A percentile compares a stretch with the other conserved stretches of the same genome.
Evolutionary conservation across 345 rosid genomes (phyloP).

Genomic region (Tarenaya hassleriana): DNA sequence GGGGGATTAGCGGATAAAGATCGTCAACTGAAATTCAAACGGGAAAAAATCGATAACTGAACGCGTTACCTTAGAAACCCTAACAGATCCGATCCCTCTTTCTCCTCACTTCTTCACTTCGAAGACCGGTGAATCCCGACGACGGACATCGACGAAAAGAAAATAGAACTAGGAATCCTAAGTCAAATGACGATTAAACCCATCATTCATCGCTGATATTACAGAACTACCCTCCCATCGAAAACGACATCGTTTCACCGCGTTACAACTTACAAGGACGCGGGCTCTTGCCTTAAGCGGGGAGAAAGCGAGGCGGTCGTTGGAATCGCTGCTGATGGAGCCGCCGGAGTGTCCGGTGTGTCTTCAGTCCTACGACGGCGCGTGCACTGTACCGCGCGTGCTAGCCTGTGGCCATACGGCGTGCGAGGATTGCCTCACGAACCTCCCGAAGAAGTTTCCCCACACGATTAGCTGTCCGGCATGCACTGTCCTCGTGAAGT

Average conservation of each 20-base stretch:
- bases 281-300: no score
- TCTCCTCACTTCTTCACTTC: conserved; percentile 12
- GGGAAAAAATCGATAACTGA: not conserved
- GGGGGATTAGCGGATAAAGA: no score
- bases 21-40: no score
- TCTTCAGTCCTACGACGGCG: conserved; percentile 58
- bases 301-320: not conserved
- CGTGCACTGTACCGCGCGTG: conserved; percentile 60
- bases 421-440: conserved; percentile 68
- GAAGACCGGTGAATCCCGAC: conserved; percentile 5
- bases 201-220: conserved; percentile 6
- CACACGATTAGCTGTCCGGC: conserved; percentile 79
- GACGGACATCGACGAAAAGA: conserved; percentile 13
- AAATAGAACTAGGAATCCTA: not conserved
- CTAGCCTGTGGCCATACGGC: conserved; percentile 75
- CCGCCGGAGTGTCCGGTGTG: conserved; percentile 92
- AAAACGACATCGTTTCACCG: not conserved
- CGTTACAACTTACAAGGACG: no score
- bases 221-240: conserved; percentile 5
- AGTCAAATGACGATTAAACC: conserved; percentile 6
- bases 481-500: conserved; percentile 77
- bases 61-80: conserved; percentile 16
- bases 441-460: conserved; percentile 54
- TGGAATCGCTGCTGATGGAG: conserved; percentile 33
- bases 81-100: conserved; percentile 15